Conservation (phyloP, 1,139 yeast species). For the Kurtzmaniella quercitrusa region DNA sequence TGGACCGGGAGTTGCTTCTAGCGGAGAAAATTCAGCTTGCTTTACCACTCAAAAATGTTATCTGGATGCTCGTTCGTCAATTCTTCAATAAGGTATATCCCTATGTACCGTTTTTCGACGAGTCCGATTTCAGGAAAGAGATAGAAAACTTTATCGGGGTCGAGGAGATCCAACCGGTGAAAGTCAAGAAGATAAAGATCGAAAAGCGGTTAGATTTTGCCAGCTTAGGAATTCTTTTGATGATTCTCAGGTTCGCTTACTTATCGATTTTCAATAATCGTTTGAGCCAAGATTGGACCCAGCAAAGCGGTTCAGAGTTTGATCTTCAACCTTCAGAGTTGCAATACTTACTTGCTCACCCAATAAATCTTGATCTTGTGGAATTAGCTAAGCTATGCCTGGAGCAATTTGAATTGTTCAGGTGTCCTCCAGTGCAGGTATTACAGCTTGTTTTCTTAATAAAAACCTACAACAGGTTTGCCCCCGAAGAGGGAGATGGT, state of each 20-base stretch:
- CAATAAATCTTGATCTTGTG: conserved; percentile 42
- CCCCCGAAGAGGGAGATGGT: conserved; percentile 46
- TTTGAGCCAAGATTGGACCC: neutral
- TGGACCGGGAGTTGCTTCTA: conserved; percentile 16
- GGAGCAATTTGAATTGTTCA: conserved; percentile 18
- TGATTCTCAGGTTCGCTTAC: conserved; percentile 39
- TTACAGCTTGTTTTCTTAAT: conserved; percentile 33
- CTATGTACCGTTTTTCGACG: conserved; percentile 40
- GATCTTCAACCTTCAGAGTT: conserved; percentile 22
- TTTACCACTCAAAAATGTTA: conserved; percentile 33
- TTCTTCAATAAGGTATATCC: conserved; percentile 39
- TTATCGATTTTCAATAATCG: conserved; percentile 29
- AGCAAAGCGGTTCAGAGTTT: conserved; percentile 10
- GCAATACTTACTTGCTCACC: conserved; percentile 41
- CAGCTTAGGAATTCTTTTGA: conserved; percentile 35
- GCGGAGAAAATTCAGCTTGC: conserved; percentile 23
- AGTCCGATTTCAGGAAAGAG: conserved; percentile 15
- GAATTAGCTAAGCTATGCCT: conserved; percentile 42
- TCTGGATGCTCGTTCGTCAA: conserved; percentile 38
- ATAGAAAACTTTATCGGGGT: conserved; percentile 11
- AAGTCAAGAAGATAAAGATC: conserved; percentile 19
- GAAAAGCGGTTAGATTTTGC: conserved; percentile 45
- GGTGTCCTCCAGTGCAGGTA: conserved; percentile 17
- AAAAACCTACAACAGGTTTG: conserved; percentile 38
- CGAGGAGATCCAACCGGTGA: conserved; percentile 5